Evolutionary conservation across 2,329 filamentous ascomycete genomes (phyloP).

Genomic region (Fusarium avenaceum): DNA sequence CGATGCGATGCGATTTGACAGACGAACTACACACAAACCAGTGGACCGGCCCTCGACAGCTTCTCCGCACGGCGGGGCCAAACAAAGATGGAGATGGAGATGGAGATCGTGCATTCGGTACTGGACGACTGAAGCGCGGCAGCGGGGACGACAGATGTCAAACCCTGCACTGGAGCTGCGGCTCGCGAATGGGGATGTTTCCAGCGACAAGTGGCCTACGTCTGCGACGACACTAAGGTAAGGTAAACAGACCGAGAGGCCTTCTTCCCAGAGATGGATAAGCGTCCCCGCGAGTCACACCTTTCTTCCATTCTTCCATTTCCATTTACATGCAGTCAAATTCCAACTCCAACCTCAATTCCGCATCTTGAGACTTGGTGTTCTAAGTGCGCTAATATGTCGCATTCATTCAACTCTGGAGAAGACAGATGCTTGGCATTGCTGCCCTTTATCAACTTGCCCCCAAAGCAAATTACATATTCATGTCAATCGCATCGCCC

Average conservation of each 20-base stretch:
- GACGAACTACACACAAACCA: conserved; percentile 28
- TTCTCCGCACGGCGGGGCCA: conserved; percentile 48
- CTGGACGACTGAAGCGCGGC: conserved; percentile 37
- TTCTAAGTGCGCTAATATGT: conserved; percentile 27
- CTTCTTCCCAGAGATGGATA: conserved; percentile 45
- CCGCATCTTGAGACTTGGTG: conserved; percentile 35
- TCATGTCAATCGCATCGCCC: conserved; percentile 31
- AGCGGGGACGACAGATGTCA: conserved; percentile 42
- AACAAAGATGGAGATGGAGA: conserved; percentile 38
- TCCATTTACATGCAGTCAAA: conserved; percentile 20
- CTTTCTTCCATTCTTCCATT: conserved; percentile 38
- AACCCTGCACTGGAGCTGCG: conserved; percentile 44
- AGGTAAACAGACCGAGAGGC: conserved; percentile 33
- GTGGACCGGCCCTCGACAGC: conserved; percentile 42
- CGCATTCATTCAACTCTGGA: background rate
- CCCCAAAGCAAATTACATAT: conserved; percentile 29
- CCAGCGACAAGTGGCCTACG: conserved; percentile 35
- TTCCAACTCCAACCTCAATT: conserved; percentile 29
- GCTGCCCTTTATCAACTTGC: conserved; percentile 27
- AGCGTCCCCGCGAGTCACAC: conserved; percentile 39
- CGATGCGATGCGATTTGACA: conserved; percentile 26
- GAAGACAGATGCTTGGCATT: conserved; percentile 24
- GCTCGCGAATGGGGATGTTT: conserved; percentile 49
- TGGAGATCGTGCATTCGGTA: conserved; percentile 47
- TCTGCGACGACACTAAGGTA: conserved; percentile 34